Evolutionary conservation across 164 flowering plant species (phyloP).

Genomic region (Aristolochia californica): DNA sequence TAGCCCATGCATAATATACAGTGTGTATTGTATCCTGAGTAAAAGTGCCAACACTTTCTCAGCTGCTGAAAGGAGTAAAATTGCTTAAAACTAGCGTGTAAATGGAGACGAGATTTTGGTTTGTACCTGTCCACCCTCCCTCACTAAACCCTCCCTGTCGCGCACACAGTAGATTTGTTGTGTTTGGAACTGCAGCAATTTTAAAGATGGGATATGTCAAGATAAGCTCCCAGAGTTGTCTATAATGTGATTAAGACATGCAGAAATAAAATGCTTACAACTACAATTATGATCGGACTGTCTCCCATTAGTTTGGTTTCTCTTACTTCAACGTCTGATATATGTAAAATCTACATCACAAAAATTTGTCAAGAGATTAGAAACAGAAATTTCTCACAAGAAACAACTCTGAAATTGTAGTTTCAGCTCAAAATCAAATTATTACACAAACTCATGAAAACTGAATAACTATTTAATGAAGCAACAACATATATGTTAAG

Average conservation of each 20-base stretch:
- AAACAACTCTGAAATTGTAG: not conserved
- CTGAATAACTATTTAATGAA: too few relatives aligned
- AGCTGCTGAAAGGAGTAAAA: too few relatives aligned
- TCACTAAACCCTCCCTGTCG: slow-evolving; percentile 59
- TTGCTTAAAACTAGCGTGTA: too few relatives aligned
- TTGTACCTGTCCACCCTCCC: slow-evolving; percentile 84
- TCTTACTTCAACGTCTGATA: slow-evolving; percentile 72
- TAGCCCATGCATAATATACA: slow-evolving; percentile 81
- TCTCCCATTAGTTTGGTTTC: slow-evolving; percentile 89
- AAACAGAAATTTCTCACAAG: not conserved
- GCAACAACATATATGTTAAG: too few relatives aligned
- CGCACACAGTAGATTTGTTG: slow-evolving; percentile 85
- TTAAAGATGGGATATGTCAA: not conserved
- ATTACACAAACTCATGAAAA: too few relatives aligned
- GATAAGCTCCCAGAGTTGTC: not conserved
- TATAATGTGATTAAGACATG: not conserved
- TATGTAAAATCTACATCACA: slow-evolving; percentile 67
- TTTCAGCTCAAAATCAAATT: too few relatives aligned
- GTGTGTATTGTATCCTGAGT: slow-evolving; percentile 85
- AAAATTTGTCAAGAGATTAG: not conserved
- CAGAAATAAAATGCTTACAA: slow-evolving; percentile 33
- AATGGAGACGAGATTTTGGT: not conserved
- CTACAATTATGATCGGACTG: slow-evolving; percentile 69
- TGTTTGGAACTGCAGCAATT: slow-evolving; percentile 69
- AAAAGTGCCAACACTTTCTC: not conserved